Base-by-base conservation (phyloP, 2,329 filamentous ascomycete genomes). In the Talaromyces sp. region DNA sequence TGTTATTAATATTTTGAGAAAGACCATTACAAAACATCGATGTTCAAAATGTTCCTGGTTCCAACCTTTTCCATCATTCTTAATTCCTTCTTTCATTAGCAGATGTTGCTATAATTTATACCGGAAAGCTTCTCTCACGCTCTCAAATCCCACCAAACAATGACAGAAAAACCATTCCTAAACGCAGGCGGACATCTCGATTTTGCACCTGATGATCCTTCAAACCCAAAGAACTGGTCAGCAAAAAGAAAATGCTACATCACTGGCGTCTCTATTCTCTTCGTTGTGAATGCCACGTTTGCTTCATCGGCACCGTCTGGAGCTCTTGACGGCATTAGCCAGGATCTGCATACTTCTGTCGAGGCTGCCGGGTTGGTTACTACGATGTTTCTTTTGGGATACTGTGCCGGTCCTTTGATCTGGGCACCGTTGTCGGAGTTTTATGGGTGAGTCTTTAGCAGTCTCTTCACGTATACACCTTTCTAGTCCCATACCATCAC, bases 361-460 rank as follows among this genome's bases (percentile, higher is more conserved):
- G 78, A 80, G 62, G 81, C 75, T 2, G 80, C 80, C 0, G 78
- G 77, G 1, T 73, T 89, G 1, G 86, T 85, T 8, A 85, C 88
- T 36, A 87, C 86, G 0, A 78, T 86, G 19, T 89, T 85, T 65
- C 77, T 89, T 8, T 77, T 88, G 51, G 86, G 86, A 7, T 90
- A 88, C 68, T 83, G 87, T 22, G 79, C 82, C 2, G 85, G 85
- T 0, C 85, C 85, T 0, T 72, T 88, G 9, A 72, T 88, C 13
- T 88, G 86, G 79, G 87, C 85, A 0, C 88, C 88, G 0, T 70
- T 89, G 3, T 88, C 84, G 51, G 88, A 90, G 69, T 85, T 88
- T 62, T 84, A 83, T 62, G 86, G 87, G 42, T 47, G 42, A 47
- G n/a, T 22, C 3, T 47, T n/a, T 9, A 36, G 13, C 13, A 36